Percentiles rank a stretch among this genome's conserved stretches.
Conservation (phyloP, 768 basidiomycete genomes). For the Podaxis carcinomalis region DNA sequence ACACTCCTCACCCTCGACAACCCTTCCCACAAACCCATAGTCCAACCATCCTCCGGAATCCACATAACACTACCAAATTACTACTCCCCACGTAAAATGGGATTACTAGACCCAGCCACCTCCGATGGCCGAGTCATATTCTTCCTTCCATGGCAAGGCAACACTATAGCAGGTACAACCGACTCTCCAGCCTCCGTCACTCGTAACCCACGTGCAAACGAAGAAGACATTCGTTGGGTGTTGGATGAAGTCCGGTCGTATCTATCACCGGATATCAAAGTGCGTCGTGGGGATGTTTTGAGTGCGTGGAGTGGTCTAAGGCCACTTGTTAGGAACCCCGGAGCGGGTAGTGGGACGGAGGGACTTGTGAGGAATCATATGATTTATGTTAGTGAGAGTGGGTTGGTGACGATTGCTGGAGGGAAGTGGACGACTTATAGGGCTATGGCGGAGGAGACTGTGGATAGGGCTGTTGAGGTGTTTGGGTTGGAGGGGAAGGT, state of each 20-base stretch:
- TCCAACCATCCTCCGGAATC: conserved; percentile 88
- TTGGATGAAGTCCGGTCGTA: conserved; percentile 90
- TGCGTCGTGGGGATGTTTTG: conserved; percentile 90
- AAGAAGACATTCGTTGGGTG: conserved; percentile 97
- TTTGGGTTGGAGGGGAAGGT: conserved; percentile 60
- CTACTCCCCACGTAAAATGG: conserved; percentile 93
- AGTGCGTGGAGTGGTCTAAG: conserved; percentile 93
- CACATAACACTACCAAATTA: conserved; percentile 98
- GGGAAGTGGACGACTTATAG: conserved; percentile 99
- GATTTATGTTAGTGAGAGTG: conserved; percentile 76
- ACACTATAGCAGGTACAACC: conserved; percentile 96
- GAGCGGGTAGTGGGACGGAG: conserved; percentile 64
- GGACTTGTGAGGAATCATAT: conserved; percentile 91
- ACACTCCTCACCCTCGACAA: conserved; percentile 79
- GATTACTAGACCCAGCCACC: conserved; percentile 90
- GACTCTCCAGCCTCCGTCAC: conserved; percentile 75
- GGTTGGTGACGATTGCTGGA: conserved; percentile 79
- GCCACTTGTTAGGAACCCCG: conserved; percentile 83
- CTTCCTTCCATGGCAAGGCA: conserved; percentile 98
- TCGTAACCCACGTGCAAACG: conserved; percentile 73
- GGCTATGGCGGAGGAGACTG: conserved; percentile 93
- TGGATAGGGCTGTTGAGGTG: conserved; percentile 79
- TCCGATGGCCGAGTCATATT: conserved; percentile 98
- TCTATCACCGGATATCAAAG: conserved; percentile 87
- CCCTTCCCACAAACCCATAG: conserved; percentile 75